These are phyloP conservation scores for Zasmidium cellare DNA, from an alignment of 2,329 filamentous ascomycete genomes.

Conservation along the genomic window DNA sequence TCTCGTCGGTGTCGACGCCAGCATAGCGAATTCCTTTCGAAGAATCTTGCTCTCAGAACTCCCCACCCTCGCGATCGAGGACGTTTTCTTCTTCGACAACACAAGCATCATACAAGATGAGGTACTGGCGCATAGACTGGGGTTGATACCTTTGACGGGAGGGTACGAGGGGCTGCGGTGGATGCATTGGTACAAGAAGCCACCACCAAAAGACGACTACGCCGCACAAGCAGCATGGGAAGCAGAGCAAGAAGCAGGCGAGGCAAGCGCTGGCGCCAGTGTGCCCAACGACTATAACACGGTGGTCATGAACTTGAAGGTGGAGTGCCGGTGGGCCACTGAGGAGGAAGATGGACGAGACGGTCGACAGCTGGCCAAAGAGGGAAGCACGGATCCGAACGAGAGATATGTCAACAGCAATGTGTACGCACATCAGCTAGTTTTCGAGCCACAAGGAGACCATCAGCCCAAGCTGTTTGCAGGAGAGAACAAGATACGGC, in stretches of 20 bases:
- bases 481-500: slow-evolving; percentile 62
- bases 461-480: slow-evolving; percentile 67
- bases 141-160: slow-evolving; percentile 85
- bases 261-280: slow-evolving; percentile 44
- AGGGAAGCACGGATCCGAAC: slow-evolving; percentile 74
- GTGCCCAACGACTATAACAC: slow-evolving; percentile 78
- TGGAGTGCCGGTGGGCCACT: slow-evolving; percentile 77
- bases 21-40: slow-evolving; percentile 94
- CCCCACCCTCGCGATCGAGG: slow-evolving; percentile 90
- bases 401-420: slow-evolving; percentile 85
- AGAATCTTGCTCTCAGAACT: slow-evolving; percentile 95
- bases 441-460: slow-evolving; percentile 72
- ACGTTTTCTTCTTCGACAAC: slow-evolving; percentile 91
- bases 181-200: slow-evolving; percentile 79
- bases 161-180: slow-evolving; percentile 74
- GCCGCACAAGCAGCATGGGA: slow-evolving; percentile 41
- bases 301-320: slow-evolving; percentile 71
- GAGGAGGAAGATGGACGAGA: slow-evolving; percentile 42
- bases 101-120: slow-evolving; percentile 98
- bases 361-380: slow-evolving; percentile 55
- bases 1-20: slow-evolving; percentile 85
- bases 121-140: slow-evolving; percentile 85
- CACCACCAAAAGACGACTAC: slow-evolving; percentile 59
- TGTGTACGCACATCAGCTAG: slow-evolving; percentile 57
- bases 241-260: slow-evolving; percentile 41